A percentile compares a stretch with the other conserved stretches of the same genome.
These are phyloP conservation scores for Colletotrichum camelliae DNA, from an alignment of 2,329 filamentous ascomycete genomes.

Conservation along the genomic window DNA sequence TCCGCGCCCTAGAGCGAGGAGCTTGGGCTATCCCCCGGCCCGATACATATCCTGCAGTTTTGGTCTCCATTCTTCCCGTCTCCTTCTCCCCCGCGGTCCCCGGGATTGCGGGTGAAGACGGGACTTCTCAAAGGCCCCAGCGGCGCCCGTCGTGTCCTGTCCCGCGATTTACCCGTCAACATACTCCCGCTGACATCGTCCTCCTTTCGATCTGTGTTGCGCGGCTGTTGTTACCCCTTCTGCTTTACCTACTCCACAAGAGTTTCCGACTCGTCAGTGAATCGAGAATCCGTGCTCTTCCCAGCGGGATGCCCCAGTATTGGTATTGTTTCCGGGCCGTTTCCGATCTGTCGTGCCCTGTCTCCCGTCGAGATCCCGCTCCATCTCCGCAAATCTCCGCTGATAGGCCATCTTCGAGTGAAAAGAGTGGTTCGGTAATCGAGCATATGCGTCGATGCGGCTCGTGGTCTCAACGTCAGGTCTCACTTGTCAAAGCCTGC, in stretches of 20 bases:
- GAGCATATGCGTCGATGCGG: background rate
- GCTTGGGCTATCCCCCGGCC: background rate
- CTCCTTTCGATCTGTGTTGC: background rate
- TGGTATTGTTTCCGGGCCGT: background rate
- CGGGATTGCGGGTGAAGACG: background rate
- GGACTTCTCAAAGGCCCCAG: background rate
- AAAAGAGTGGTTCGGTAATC: background rate
- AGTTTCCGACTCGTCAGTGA: background rate
- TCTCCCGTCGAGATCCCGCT: background rate
- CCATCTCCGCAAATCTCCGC: background rate
- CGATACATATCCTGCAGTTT: background rate
- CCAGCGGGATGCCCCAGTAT: background rate
- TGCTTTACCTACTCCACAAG: background rate
- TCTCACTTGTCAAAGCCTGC: background rate
- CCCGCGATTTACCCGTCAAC: background rate
- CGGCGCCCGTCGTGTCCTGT: background rate
- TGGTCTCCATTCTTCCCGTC: background rate
- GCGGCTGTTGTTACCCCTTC: background rate
- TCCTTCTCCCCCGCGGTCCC: background rate
- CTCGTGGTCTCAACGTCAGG: background rate
- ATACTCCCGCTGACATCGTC: background rate
- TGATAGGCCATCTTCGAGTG: background rate
- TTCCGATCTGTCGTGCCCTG: background rate
- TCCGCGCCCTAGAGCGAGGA: background rate
- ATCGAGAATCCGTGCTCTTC: background rate